Conservation (phyloP, 805 yeast genomes). For the Lachancea cidri region DNA sequence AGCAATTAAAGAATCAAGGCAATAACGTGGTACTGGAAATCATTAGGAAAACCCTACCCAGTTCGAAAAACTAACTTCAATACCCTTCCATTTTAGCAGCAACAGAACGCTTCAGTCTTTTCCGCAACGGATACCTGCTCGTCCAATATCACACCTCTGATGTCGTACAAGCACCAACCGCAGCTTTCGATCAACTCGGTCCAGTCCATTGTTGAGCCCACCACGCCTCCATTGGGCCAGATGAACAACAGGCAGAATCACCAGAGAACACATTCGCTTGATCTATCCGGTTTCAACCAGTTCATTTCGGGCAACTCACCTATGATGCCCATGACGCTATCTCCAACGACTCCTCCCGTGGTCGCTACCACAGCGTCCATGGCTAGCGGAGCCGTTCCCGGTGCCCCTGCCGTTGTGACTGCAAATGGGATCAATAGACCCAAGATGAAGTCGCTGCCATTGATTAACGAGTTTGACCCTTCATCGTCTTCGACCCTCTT, state of each 20-base stretch:
- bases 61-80: not conserved
- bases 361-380: not conserved
- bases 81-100: not conserved
- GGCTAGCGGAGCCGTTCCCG: not conserved
- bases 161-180: constrained; percentile 22
- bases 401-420: constrained; percentile 1
- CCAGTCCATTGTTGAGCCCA: constrained; percentile 44
- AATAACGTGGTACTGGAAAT: not conserved
- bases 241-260: constrained; percentile 21
- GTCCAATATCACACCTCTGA: not conserved
- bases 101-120: not conserved
- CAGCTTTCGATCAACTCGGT: constrained; percentile 28
- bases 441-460: constrained; percentile 31
- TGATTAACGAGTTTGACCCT: constrained; percentile 33
- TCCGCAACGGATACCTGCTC: not conserved
- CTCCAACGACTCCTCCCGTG: constrained; percentile 10
- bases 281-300: constrained; percentile 28
- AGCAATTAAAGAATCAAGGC: no score
- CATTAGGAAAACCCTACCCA: no score
- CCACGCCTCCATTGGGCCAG: constrained; percentile 40
- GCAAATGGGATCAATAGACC: constrained; percentile 17
- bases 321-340: constrained; percentile 12
- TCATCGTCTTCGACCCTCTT: constrained; percentile 1
- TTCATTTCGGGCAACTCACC: constrained; percentile 21
- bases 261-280: constrained; percentile 31